These are phyloP conservation scores for Antitrichia curtipendula DNA, from an alignment of 225 moss, liverwort and hornwort genomes.

Conservation along the genomic window DNA sequence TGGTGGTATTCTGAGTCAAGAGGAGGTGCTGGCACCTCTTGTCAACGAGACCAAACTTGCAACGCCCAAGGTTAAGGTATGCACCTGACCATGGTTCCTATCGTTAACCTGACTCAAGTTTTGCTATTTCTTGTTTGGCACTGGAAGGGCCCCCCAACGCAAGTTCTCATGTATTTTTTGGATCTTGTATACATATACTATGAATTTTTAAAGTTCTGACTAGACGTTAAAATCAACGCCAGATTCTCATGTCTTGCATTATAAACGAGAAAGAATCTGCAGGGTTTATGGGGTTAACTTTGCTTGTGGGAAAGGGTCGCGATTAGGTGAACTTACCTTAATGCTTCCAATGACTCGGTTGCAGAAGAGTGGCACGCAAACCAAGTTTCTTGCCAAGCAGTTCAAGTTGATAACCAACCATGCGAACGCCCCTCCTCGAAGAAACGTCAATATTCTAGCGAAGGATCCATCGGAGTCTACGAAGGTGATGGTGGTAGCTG, in stretches of 20 bases:
- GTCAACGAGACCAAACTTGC: background rate
- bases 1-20: background rate
- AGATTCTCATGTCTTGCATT: background rate
- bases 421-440: conserved; percentile 6
- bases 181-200: background rate
- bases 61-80: background rate
- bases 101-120: background rate
- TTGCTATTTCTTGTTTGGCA: background rate
- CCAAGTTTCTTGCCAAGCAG: conserved; percentile 36
- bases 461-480: background rate
- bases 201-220: background rate
- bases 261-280: background rate
- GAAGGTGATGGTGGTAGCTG: background rate
- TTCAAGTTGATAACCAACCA: conserved; percentile 10
- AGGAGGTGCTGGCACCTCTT: background rate
- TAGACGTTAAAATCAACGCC: background rate
- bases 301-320: background rate
- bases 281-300: background rate
- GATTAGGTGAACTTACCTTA: background rate
- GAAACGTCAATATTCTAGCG: conserved; percentile 21
- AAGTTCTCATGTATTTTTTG: background rate
- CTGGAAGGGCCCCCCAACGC: background rate
- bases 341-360: background rate
- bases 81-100: background rate
- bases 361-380: conserved; percentile 3